Evolutionary conservation across 768 basidiomycete genomes (phyloP).

Genomic region (Naganishia vaughanmartiniae): DNA sequence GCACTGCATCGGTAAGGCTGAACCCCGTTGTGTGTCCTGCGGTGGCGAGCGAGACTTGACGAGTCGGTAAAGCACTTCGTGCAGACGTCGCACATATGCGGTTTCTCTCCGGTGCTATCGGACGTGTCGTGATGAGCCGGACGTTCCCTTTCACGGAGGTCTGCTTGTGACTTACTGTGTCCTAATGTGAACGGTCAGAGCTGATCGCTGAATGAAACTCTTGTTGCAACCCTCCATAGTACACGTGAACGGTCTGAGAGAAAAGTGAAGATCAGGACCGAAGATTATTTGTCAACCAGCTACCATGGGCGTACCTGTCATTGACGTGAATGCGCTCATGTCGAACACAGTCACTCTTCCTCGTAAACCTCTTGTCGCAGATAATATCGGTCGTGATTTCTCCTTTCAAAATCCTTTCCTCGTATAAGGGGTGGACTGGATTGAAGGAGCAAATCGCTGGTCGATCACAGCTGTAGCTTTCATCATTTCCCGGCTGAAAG

Average conservation of each 20-base stretch:
- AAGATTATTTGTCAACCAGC: background rate
- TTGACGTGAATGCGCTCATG: constrained; percentile 55
- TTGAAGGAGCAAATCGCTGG: constrained; percentile 30
- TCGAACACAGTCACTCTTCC: constrained; percentile 53
- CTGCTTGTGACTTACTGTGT: constrained; percentile 44
- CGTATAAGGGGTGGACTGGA: constrained; percentile 24
- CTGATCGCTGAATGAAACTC: constrained; percentile 46
- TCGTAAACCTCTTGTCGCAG: constrained; percentile 53
- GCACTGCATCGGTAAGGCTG: constrained; percentile 52
- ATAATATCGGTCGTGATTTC: constrained; percentile 19
- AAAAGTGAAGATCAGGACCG: background rate
- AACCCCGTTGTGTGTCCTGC: constrained; percentile 52
- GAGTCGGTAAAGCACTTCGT: constrained; percentile 53
- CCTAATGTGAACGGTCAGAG: constrained; percentile 51
- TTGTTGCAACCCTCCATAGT: constrained; percentile 41
- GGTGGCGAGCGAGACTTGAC: constrained; percentile 51
- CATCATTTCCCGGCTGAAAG: constrained; percentile 4
- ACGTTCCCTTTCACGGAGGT: background rate
- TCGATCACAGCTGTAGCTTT: constrained; percentile 4
- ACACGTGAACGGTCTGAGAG: constrained; percentile 44
- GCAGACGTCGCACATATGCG: constrained; percentile 52
- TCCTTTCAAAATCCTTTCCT: background rate
- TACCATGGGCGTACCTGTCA: constrained; percentile 50
- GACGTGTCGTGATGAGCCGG: background rate
- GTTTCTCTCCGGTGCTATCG: constrained; percentile 52